Base-by-base conservation (phyloP, 2,329 filamentous ascomycete genomes). In the Colletotrichum falcatum region DNA sequence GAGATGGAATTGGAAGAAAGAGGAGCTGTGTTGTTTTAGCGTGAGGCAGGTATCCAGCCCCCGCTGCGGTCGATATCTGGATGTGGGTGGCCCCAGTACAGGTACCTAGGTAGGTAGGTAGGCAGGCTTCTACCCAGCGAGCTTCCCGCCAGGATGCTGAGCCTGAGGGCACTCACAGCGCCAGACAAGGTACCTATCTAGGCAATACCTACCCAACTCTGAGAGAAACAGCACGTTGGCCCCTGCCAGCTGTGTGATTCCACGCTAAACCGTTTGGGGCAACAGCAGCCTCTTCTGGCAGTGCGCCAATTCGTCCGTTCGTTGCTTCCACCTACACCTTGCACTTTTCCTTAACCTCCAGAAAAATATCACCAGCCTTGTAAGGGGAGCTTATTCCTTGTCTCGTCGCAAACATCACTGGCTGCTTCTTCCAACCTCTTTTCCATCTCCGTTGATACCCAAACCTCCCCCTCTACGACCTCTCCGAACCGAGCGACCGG, bases 351-450 rank as follows among this genome's bases (percentile, higher is more conserved):
- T 67, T 53, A 70, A 65, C 61, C 70, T 72, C 58, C 66, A 72
- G 70, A 72, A 73, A 74, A 74, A 68, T 71, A 73, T 73, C 72
- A 73, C 71, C 71, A 73, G 71, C 66, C 72, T 73, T 71, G 66
- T 72, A 69, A 64, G 66, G 66, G 61, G 70, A 67, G 70, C 72
- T 70, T 61, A 30, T 71, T 72, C 62, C 44, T 72, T 61, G 54
- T 51, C 61, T 59, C 72, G 72, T 73, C 71, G 72, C 70, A 73
- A 73, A 66, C 72, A 70, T 63, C 64, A 33, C 62, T 65, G 37
- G 64, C 72, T 70, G 48, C 70, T 65, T 58, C 58, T 63, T 64
- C 61, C 61, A 64, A 61, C 65, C 64, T 54, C 66, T 46, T 61
- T 71, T 65, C 56, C 66, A 73, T 66, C 72, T 73, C 70, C 66